Evolutionary conservation across 1,284 basidiomycete genomes (phyloP), one percentile per base, ranked within the genome.

Genomic region (Kalmanozyma brasiliensis): DNA sequence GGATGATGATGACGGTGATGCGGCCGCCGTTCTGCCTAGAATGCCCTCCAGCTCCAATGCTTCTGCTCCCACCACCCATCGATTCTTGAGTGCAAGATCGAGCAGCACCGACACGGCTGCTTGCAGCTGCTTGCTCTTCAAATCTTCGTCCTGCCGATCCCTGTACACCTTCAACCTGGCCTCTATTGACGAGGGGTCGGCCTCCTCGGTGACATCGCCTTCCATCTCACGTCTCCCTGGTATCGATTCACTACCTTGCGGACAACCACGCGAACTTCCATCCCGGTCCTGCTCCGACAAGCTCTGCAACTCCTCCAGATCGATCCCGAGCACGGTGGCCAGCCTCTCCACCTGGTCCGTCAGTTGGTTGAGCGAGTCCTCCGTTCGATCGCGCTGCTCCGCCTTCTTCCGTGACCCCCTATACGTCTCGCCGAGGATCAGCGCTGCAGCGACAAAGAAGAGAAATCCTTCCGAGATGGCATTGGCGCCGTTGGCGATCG

Each of bases 381-480:
- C 73, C 3, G 78, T 76, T 8, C 70, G 56, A 38, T 78, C 76
- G 2, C 75, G 65, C 56, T 77, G 72, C 24, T 81, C 67, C 14
- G 70, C 73, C 23, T 71, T 73, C 40, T 73, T 79, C 5, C 78
- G 62, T 3, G 63, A 72, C 6, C 78, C 62, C 10, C 80, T 55
- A 52, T 77, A 81, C 0, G 69, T 70, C 33, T 82, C 80, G 10
- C 77, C 80, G 2, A 82, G 32, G 26, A 82, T 82, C 10, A 82
- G 61, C 1, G 70, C 52, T 17, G 75, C 76, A 11, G 80, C 80
- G 1, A 82, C 76, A 11, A 70, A 60, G 64, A 82, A 82, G 13
- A 82, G 59, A 40, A 80, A 80, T 6, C 68, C 76, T 49, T 80
- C 78, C 1, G 75, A 76, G 42, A 80, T 77, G 19, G 79, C 77